A percentile compares a stretch with the other conserved stretches of the same genome.
Evolutionary conservation across 306 rosid species (phyloP).

Genomic region (Dalbergia oliveri): DNA sequence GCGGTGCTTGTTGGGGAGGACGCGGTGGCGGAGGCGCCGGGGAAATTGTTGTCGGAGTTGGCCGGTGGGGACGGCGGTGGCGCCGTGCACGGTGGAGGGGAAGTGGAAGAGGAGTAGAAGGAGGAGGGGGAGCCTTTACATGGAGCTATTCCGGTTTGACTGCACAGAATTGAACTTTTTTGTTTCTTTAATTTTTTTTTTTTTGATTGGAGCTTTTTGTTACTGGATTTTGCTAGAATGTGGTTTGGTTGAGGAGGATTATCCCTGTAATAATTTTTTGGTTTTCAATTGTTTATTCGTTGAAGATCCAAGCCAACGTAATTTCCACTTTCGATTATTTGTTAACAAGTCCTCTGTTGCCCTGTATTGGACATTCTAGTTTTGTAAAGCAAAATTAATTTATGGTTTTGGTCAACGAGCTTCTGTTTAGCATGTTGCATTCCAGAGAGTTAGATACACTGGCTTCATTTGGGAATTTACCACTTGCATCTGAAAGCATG

Average conservation of each 20-base stretch:
- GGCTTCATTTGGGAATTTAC: neutral
- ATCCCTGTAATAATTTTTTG: conserved; percentile 5
- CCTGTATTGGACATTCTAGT: conserved; percentile 10
- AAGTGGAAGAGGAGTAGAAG: conserved; percentile 13
- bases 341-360: neutral
- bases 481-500: neutral
- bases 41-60: conserved; percentile 60
- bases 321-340: neutral
- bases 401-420: neutral
- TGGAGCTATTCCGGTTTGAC: conserved; percentile 42
- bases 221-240: conserved; percentile 6
- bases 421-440: neutral
- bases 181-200: neutral
- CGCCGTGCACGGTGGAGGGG: neutral
- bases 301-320: neutral
- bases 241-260: neutral
- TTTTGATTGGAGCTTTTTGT: neutral
- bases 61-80: conserved; percentile 39
- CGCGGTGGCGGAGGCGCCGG: conserved; percentile 46
- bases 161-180: conserved; percentile 7
- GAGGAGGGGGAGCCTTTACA: conserved; percentile 15
- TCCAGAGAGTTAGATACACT: neutral
- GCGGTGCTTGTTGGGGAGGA: conserved; percentile 67
- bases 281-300: conserved; percentile 32
- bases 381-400: neutral